Conservation (phyloP, 1,284 basidiomycete genomes). For the Peniophora sp. region DNA sequence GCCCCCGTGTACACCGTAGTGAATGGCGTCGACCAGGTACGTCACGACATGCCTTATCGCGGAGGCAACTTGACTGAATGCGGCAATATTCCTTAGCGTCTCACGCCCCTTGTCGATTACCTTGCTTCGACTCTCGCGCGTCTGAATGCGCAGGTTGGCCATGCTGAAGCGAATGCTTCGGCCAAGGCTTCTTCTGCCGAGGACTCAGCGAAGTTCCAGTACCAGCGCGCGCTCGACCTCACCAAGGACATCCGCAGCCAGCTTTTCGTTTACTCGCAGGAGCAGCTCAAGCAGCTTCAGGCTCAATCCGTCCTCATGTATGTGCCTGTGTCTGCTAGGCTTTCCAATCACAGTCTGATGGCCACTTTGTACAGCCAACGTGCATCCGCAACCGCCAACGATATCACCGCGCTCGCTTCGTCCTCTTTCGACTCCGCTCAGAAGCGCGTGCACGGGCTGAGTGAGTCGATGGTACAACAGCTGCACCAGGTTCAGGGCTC, state of each 20-base stretch:
- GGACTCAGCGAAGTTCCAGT: conserved; percentile 46
- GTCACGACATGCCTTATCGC: conserved; percentile 9
- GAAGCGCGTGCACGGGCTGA: conserved; percentile 38
- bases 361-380: conserved; percentile 40
- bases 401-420: conserved; percentile 49
- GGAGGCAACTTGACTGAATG: not conserved
- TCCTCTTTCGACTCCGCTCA: conserved; percentile 44
- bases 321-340: conserved; percentile 20
- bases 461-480: conserved; percentile 55
- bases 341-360: not conserved
- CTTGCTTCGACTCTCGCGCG: conserved; percentile 54
- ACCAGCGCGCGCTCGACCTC: conserved; percentile 62
- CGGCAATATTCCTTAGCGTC: conserved; percentile 33
- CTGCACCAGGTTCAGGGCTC: conserved; percentile 52
- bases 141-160: conserved; percentile 26
- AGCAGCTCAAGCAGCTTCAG: conserved; percentile 65
- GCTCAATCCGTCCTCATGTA: conserved; percentile 60
- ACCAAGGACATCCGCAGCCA: conserved; percentile 56
- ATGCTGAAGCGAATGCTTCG: not conserved
- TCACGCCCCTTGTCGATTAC: conserved; percentile 66
- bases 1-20: conserved; percentile 56
- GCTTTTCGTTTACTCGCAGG: conserved; percentile 55
- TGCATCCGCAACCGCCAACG: conserved; percentile 59
- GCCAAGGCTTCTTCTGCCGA: conserved; percentile 8
- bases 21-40: conserved; percentile 65